Evolutionary conservation across 1,284 basidiomycete genomes (phyloP).

Genomic region (Thecaphora thlaspeos): DNA sequence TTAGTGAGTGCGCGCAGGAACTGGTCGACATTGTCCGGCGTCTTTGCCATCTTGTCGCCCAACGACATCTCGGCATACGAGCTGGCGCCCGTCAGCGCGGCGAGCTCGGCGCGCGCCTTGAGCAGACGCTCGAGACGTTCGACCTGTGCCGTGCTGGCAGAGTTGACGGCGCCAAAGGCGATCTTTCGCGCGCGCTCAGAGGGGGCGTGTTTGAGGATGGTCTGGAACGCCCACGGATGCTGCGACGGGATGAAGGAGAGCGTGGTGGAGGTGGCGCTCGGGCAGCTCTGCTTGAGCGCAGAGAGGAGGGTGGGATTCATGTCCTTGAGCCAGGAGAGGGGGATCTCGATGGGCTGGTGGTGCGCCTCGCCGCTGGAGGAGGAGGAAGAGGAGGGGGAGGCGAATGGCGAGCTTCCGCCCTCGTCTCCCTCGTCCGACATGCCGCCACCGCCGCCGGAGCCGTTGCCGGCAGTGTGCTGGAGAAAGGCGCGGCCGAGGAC

Average conservation of each 20-base stretch:
- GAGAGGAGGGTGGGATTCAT: conserved; percentile 27
- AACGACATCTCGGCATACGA: conserved; percentile 53
- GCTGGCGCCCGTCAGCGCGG: conserved; percentile 46
- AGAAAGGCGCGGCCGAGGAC: conserved; percentile 83
- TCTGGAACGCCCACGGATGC: conserved; percentile 78
- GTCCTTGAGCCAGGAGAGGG: conserved; percentile 30
- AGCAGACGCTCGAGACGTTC: conserved; percentile 48
- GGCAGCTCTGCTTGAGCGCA: conserved; percentile 12
- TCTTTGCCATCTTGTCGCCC: conserved; percentile 55
- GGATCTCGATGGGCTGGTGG: conserved; percentile 20
- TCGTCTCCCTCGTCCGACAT: conserved; percentile 8
- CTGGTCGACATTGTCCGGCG: conserved; percentile 42
- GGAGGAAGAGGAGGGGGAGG: too few species aligned
- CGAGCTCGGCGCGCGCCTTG: conserved; percentile 44
- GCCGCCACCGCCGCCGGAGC: conserved; percentile 19
- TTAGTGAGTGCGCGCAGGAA: conserved; percentile 45
- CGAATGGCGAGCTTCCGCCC: too few species aligned
- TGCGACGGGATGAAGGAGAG: conserved; percentile 30
- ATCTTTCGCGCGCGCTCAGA: conserved; percentile 76
- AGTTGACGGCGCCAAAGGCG: conserved; percentile 64
- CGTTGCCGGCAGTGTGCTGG: conserved; percentile 57
- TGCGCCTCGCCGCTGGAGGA: conserved; percentile 5
- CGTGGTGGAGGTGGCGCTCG: conserved; percentile 13
- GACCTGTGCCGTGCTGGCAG: conserved; percentile 38
- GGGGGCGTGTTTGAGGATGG: conserved; percentile 81